Conservation (phyloP, 495 filamentous ascomycete genomes). For the Aspergillus hancockii region DNA sequence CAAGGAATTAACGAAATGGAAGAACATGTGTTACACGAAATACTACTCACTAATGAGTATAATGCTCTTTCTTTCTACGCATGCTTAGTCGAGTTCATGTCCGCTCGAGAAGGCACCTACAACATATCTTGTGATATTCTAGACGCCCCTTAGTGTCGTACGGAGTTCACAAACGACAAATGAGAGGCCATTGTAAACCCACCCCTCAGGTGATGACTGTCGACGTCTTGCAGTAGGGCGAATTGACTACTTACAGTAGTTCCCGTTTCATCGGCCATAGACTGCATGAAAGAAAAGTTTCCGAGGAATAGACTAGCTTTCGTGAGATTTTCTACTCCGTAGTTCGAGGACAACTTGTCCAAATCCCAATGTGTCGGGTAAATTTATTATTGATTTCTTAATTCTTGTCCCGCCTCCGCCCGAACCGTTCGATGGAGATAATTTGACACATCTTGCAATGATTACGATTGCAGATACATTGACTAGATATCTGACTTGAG, state of each 20-base stretch:
- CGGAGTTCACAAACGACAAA: not conserved
- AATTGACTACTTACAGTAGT: conserved; percentile 10
- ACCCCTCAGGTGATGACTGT: not conserved
- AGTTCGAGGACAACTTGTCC: not conserved
- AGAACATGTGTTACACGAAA: not conserved
- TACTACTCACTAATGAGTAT: not conserved
- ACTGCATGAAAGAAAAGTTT: conserved; percentile 21
- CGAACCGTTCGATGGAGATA: conserved; percentile 19
- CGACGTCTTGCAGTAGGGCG: not conserved
- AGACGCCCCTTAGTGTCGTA: not conserved
- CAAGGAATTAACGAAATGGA: not conserved
- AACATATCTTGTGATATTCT: not conserved
- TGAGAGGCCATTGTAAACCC: not conserved
- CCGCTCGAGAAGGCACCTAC: not conserved
- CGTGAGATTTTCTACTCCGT: not conserved
- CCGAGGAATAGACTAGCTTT: conserved; percentile 11
- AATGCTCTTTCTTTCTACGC: not conserved
- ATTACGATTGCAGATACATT: conserved; percentile 1
- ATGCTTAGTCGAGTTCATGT: not conserved
- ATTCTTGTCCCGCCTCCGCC: conserved; percentile 14
- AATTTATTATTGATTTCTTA: not conserved
- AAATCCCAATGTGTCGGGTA: not conserved
- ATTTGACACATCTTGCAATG: conserved; percentile 16
- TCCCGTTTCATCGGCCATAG: conserved; percentile 7
- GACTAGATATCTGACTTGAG: not conserved